phyloP scores from a whole-genome alignment of 768 basidiomycete species.

The Daedaleopsis sinensis region DNA sequence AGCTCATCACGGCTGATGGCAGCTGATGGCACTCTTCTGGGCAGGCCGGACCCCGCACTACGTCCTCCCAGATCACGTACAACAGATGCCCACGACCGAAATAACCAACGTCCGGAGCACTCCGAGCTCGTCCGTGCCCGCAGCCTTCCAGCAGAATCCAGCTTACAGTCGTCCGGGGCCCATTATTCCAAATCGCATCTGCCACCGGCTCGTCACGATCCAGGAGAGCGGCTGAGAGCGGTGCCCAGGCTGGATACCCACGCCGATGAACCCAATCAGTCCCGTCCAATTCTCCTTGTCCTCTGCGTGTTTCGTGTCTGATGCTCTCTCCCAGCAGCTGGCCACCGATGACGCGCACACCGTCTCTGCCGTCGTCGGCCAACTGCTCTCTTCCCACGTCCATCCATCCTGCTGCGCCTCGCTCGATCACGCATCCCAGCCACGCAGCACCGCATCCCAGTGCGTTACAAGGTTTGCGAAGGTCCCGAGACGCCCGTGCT shows the following conservation, averaged over 20 bases:
- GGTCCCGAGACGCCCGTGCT: not conserved
- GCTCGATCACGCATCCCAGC: constrained; percentile 7
- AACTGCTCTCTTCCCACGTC: not conserved
- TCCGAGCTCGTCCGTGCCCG: not conserved
- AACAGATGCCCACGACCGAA: not conserved
- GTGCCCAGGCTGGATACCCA: not conserved
- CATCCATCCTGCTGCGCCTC: not conserved
- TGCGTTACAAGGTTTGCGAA: constrained; percentile 10
- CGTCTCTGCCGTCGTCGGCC: not conserved
- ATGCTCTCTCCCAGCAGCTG: not conserved
- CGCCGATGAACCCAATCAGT: constrained; percentile 13
- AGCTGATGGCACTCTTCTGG: constrained; percentile 3
- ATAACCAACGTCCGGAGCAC: constrained; percentile 1
- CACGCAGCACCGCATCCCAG: constrained; percentile 15
- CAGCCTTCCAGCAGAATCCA: not conserved
- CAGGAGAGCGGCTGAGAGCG: too few relatives aligned
- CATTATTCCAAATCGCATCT: too few relatives aligned
- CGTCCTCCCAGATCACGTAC: constrained; percentile 6
- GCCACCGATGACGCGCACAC: not conserved
- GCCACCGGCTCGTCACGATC: too few relatives aligned
- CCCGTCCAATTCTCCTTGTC: constrained; percentile 6
- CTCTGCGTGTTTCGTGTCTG: constrained; percentile 3
- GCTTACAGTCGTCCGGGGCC: too few relatives aligned
- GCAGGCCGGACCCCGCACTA: constrained; percentile 4
- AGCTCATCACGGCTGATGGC: constrained; percentile 11